These are phyloP conservation scores for Paracoccidioides brasiliensis DNA, from an alignment of 2,329 filamentous ascomycete species.

Conservation along the genomic window DNA sequence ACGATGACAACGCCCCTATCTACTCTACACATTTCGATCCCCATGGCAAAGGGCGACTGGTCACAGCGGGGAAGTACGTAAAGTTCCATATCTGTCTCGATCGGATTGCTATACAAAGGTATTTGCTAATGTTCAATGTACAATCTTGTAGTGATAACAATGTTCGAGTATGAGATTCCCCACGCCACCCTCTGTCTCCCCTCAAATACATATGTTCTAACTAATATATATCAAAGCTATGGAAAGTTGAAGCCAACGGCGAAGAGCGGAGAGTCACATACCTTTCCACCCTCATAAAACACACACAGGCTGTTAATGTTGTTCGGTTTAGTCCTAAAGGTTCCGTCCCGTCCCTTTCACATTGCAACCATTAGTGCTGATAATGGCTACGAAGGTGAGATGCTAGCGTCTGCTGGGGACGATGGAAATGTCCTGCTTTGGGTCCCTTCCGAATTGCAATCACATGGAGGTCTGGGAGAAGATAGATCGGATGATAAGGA, in stretches of 20 bases:
- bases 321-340: conserved; percentile 92
- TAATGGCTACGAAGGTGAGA: conserved; percentile 52
- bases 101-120: background rate
- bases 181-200: conserved; percentile 11
- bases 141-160: conserved; percentile 57
- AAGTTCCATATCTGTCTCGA: background rate
- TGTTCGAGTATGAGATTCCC: conserved; percentile 57
- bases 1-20: conserved; percentile 90
- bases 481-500: conserved; percentile 88
- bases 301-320: conserved; percentile 95
- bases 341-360: conserved; percentile 23
- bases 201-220: conserved; percentile 6
- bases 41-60: conserved; percentile 76
- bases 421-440: conserved; percentile 95
- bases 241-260: conserved; percentile 75
- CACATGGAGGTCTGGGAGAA: conserved; percentile 58
- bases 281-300: conserved; percentile 78
- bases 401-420: conserved; percentile 87
- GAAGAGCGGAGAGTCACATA: conserved; percentile 86
- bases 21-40: conserved; percentile 97
- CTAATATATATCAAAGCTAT: conserved; percentile 49
- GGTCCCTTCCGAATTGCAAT: conserved; percentile 71
- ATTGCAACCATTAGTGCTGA: background rate
- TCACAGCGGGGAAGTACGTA: conserved; percentile 67
- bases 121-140: conserved; percentile 6